A percentile compares a stretch with the other conserved stretches of the same genome.
Evolutionary conservation across 257 asterid genomes (phyloP).

Genomic region (Primulina eburnea): DNA sequence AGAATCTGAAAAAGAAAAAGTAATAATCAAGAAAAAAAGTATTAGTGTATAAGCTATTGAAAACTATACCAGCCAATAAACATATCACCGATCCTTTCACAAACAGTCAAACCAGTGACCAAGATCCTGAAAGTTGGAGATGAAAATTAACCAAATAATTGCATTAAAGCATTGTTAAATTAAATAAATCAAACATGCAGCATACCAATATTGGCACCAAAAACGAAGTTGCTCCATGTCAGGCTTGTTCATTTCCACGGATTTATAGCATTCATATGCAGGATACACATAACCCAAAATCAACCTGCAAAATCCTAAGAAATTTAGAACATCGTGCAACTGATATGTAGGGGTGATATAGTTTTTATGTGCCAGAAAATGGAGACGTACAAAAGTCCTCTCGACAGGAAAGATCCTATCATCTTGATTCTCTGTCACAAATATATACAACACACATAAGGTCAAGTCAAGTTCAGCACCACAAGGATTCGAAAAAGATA

Average conservation of each 20-base stretch:
- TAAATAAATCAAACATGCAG: slow-evolving; percentile 1
- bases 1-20: background rate
- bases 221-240: slow-evolving; percentile 82
- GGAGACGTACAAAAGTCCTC: slow-evolving; percentile 72
- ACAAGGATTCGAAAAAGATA: background rate
- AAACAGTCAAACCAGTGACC: slow-evolving; percentile 74
- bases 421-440: slow-evolving; percentile 63
- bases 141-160: slow-evolving; percentile 17
- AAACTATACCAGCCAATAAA: slow-evolving; percentile 71
- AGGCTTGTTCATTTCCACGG: slow-evolving; percentile 87
- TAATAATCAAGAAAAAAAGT: background rate
- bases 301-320: slow-evolving; percentile 50
- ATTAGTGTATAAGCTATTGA: slow-evolving; percentile 14
- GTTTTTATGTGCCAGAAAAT: background rate
- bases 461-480: background rate
- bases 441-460: slow-evolving; percentile 22
- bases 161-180: slow-evolving; percentile 15
- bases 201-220: slow-evolving; percentile 97
- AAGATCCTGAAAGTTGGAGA: slow-evolving; percentile 57
- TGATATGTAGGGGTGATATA: slow-evolving; percentile 3
- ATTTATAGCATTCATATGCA: slow-evolving; percentile 81
- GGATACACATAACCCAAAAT: slow-evolving; percentile 89
- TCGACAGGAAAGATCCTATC: slow-evolving; percentile 84
- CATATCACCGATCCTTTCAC: slow-evolving; percentile 75
- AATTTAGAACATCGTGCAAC: slow-evolving; percentile 18